Conservation (phyloP, 192 early-diverging fungal species). For the Backusella westeae region DNA sequence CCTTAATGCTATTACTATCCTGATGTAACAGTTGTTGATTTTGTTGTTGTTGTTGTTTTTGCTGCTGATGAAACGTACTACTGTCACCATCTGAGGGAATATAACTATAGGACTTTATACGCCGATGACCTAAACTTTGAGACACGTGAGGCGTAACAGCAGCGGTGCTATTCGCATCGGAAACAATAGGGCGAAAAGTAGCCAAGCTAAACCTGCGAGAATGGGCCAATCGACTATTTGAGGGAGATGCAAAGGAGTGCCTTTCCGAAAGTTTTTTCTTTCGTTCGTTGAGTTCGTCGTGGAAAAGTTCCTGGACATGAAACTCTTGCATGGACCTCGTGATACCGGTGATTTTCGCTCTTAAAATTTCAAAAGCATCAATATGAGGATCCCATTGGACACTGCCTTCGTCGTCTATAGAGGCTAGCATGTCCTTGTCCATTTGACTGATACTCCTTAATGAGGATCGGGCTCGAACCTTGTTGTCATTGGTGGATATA, state of each 20-base stretch:
- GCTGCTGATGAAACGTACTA: background rate
- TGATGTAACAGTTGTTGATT: background rate
- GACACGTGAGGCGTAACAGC: background rate
- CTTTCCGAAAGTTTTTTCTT: background rate
- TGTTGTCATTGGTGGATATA: background rate
- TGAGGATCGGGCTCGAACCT: background rate
- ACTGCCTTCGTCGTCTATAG: background rate
- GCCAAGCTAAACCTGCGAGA: slow-evolving; percentile 3
- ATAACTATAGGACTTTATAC: slow-evolving; percentile 6
- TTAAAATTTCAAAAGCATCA: slow-evolving; percentile 20
- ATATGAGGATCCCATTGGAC: slow-evolving; percentile 17
- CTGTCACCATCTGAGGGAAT: background rate
- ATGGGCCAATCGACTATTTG: background rate
- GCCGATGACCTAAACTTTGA: slow-evolving; percentile 7
- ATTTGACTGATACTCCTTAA: slow-evolving; percentile 9
- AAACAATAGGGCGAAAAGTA: background rate
- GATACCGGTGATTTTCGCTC: slow-evolving; percentile 22
- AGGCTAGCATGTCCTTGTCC: background rate
- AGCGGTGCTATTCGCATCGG: background rate
- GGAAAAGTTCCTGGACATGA: slow-evolving; percentile 21
- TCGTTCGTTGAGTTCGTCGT: background rate
- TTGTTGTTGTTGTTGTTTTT: background rate
- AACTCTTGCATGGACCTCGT: slow-evolving; percentile 22
- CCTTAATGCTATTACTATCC: background rate
- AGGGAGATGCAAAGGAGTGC: background rate